Evolutionary conservation across 177 flowering plant genomes (phyloP).

Genomic region (Vitis hybrid): DNA sequence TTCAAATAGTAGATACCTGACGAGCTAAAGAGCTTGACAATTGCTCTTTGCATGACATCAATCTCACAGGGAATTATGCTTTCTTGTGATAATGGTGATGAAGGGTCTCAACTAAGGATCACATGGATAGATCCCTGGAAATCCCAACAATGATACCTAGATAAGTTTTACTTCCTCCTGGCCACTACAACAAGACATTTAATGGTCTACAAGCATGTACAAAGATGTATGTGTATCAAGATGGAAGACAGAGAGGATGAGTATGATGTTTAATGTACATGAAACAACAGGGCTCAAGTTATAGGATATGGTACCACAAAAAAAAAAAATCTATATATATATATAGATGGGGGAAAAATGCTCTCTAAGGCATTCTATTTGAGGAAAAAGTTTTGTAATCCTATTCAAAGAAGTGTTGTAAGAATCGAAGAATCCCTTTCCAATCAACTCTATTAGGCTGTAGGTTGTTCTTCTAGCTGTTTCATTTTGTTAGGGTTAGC

Average conservation of each 20-base stretch:
- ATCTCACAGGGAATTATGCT: slow-evolving; percentile 68
- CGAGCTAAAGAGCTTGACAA: slow-evolving; percentile 72
- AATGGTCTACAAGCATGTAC: slow-evolving; percentile 48
- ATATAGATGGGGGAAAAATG: background rate
- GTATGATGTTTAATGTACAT: background rate
- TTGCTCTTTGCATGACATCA: slow-evolving; percentile 77
- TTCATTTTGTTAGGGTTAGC: background rate
- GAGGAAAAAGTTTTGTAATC: background rate
- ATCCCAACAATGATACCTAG: slow-evolving; percentile 71
- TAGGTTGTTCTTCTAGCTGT: too few relatives aligned
- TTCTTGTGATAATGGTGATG: slow-evolving; percentile 60
- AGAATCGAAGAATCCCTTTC: too few relatives aligned
- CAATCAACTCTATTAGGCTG: too few relatives aligned
- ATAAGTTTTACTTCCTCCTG: slow-evolving; percentile 65
- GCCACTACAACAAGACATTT: slow-evolving; percentile 52
- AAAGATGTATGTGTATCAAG: slow-evolving; percentile 56
- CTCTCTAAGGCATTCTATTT: background rate
- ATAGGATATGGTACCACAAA: background rate
- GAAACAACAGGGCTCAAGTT: too few relatives aligned
- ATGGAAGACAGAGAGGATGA: slow-evolving; percentile 33
- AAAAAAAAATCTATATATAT: slow-evolving; percentile 7
- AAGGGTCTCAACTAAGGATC: slow-evolving; percentile 45
- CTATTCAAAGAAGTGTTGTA: too few relatives aligned
- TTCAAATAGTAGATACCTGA: slow-evolving; percentile 75
- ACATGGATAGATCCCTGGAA: slow-evolving; percentile 73